Conservation (phyloP, 108 stramenopile species). For the Skeletonema menzelii region DNA sequence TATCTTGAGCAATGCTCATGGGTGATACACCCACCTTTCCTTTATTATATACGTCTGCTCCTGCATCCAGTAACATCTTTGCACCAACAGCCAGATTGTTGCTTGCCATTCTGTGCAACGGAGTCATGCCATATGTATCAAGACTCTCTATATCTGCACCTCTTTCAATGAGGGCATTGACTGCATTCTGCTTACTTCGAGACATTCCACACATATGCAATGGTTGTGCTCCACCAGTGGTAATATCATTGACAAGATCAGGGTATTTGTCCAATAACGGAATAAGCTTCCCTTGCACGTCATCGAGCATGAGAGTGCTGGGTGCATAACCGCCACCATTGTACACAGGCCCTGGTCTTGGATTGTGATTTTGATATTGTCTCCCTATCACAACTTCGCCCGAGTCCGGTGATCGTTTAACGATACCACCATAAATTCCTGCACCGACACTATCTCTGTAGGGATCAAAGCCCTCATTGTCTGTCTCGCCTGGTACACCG, state of each 20-base stretch:
- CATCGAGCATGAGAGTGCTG: conserved; percentile 50
- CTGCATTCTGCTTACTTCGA: conserved; percentile 50
- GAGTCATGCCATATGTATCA: conserved; percentile 83
- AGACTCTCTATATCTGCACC: conserved; percentile 69
- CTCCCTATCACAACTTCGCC: conserved; percentile 64
- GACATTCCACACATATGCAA: conserved; percentile 87
- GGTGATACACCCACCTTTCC: conserved; percentile 29
- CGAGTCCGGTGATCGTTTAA: conserved; percentile 50
- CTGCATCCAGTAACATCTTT: conserved; percentile 59
- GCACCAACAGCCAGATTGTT: conserved; percentile 81
- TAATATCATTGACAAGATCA: conserved; percentile 65
- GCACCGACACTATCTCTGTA: conserved; percentile 81
- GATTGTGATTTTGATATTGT: conserved; percentile 86
- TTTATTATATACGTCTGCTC: conserved; percentile 42
- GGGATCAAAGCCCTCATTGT: conserved; percentile 80
- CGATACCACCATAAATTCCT: conserved; percentile 83
- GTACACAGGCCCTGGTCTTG: conserved; percentile 80
- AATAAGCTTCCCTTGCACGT: conserved; percentile 56
- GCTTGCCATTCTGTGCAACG: conserved; percentile 86
- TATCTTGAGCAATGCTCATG: conserved; percentile 20
- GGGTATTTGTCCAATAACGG: conserved; percentile 64
- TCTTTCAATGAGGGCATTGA: conserved; percentile 51
- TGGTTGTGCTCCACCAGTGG: conserved; percentile 83
- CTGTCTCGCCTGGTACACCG: conserved; percentile 68
- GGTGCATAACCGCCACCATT: conserved; percentile 75